Conservation (phyloP, 2,329 filamentous ascomycete genomes). For the Aureobasidium sp. region DNA sequence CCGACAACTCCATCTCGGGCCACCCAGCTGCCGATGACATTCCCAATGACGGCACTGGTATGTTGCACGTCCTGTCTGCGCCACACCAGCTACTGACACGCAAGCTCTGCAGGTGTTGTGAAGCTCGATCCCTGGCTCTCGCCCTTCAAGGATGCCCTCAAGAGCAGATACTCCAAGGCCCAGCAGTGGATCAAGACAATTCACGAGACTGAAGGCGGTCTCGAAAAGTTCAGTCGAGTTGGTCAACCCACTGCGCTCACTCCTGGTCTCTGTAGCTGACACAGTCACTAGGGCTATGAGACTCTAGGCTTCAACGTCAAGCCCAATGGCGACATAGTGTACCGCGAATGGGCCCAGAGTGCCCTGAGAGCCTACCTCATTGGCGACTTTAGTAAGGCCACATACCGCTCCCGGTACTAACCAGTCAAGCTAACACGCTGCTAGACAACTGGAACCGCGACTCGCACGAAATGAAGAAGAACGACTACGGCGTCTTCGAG, state of each 20-base stretch:
- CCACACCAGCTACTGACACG: conserved; percentile 19
- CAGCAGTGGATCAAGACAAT: conserved; percentile 83
- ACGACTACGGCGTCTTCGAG: conserved; percentile 80
- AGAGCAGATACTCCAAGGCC: conserved; percentile 68
- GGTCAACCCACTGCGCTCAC: neutral
- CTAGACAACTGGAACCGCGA: conserved; percentile 78
- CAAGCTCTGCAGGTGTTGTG: conserved; percentile 61
- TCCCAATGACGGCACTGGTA: conserved; percentile 67
- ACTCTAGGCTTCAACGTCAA: conserved; percentile 79
- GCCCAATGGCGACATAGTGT: conserved; percentile 75
- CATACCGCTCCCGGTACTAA: conserved; percentile 29
- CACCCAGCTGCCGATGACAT: conserved; percentile 45
- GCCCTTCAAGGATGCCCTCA: conserved; percentile 73
- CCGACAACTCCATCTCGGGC: conserved; percentile 38
- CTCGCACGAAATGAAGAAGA: conserved; percentile 80
- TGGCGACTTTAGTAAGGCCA: conserved; percentile 74
- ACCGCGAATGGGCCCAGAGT: conserved; percentile 95
- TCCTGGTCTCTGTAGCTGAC: neutral
- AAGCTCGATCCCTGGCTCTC: conserved; percentile 83
- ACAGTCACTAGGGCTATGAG: conserved; percentile 62
- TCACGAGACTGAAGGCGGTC: conserved; percentile 73
- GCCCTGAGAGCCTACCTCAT: conserved; percentile 77
- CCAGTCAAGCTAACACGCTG: conserved; percentile 10
- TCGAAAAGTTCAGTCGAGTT: conserved; percentile 86
- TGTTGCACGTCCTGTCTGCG: conserved; percentile 21